phyloP scores from a whole-genome alignment of 345 rosid genomes.

The Populus davidiana region DNA sequence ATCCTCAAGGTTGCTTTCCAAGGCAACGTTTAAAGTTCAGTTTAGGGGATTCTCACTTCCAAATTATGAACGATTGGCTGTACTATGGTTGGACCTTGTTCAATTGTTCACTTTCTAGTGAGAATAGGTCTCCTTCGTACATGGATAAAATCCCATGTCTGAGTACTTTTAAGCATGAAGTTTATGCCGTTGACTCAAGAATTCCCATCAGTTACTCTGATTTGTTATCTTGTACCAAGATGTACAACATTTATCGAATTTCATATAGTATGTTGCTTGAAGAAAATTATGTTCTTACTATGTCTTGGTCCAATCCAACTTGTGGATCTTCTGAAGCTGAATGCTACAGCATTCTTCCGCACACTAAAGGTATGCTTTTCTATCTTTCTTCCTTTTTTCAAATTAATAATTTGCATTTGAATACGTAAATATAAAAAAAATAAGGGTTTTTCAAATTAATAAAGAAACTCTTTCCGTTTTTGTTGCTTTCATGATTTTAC shows the following conservation, averaged over 20 bases:
- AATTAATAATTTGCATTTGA: no score
- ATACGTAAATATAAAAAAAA: no score
- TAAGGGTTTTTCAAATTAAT: neutral
- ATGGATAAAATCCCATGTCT: neutral
- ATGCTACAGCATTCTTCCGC: neutral
- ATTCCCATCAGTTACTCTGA: neutral
- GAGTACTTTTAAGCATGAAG: neutral
- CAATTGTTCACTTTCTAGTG: no score
- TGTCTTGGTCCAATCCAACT: neutral
- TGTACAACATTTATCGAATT: neutral
- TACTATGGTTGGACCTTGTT: no score
- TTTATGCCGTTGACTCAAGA: fast-evolving
- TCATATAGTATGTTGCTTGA: fast-evolving
- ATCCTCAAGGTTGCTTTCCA: conserved; percentile 4
- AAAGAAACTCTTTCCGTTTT: neutral
- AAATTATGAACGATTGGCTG: neutral
- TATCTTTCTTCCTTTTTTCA: neutral
- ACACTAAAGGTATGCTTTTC: neutral
- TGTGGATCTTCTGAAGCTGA: neutral
- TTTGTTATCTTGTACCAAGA: conserved; percentile 13
- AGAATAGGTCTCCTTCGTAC: no score
- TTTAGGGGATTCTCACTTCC: conserved; percentile 1
- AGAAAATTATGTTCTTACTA: neutral
- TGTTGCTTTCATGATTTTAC: neutral
- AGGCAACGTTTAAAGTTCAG: neutral